Percentiles rank a stretch among this genome's conserved stretches.
These are phyloP conservation scores for Evernia prunastri DNA, from an alignment of 495 filamentous ascomycete species.

Conservation along the genomic window DNA sequence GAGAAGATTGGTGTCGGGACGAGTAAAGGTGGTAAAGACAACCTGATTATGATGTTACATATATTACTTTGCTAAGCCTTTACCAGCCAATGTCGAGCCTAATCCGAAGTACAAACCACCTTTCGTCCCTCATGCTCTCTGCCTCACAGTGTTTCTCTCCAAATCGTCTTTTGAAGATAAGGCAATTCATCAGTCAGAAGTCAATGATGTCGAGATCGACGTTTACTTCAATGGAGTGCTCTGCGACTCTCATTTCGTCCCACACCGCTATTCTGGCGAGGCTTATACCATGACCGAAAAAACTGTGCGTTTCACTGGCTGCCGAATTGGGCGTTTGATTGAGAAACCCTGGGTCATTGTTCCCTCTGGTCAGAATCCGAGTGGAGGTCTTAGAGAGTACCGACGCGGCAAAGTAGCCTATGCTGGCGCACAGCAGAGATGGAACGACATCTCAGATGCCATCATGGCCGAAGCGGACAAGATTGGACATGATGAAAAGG, in stretches of 20 bases:
- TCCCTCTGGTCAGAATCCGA: slow-evolving; percentile 26
- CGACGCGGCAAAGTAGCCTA: slow-evolving; percentile 10
- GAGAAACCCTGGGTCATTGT: slow-evolving; percentile 41
- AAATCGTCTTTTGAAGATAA: slow-evolving; percentile 23
- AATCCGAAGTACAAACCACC: background rate
- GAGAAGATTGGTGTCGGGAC: background rate
- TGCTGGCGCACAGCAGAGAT: slow-evolving; percentile 27
- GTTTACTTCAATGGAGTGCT: slow-evolving; percentile 43
- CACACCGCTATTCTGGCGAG: slow-evolving; percentile 14
- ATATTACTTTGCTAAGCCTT: background rate
- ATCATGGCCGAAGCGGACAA: slow-evolving; percentile 32
- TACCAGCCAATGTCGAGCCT: background rate
- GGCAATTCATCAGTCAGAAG: background rate
- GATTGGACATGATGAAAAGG: slow-evolving; percentile 28
- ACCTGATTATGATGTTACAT: background rate
- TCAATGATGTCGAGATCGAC: slow-evolving; percentile 35
- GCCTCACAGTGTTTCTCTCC: slow-evolving; percentile 28
- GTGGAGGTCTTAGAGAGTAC: slow-evolving; percentile 17
- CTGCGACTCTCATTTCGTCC: slow-evolving; percentile 26
- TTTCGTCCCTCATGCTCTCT: slow-evolving; percentile 11
- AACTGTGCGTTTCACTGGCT: slow-evolving; percentile 33
- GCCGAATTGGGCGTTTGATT: slow-evolving; percentile 26
- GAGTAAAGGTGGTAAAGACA: background rate
- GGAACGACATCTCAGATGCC: slow-evolving; percentile 29
- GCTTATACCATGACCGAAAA: slow-evolving; percentile 4